phyloP scores from a whole-genome alignment of 805 yeast genomes.

The Candida odintsovae region DNA sequence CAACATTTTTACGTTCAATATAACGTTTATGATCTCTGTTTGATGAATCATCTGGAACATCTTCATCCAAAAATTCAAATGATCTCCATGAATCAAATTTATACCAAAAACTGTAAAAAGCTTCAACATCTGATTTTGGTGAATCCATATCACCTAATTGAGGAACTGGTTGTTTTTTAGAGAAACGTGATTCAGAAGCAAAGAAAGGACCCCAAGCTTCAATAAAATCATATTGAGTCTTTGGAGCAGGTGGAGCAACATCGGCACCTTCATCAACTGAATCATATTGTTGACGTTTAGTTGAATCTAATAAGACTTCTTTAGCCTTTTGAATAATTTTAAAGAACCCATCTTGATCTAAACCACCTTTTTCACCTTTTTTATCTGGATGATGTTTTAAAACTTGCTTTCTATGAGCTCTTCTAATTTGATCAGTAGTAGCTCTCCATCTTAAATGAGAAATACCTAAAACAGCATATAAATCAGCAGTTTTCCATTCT shows the following conservation, averaged over 20 bases:
- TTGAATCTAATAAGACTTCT: constrained; percentile 81
- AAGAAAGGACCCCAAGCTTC: constrained; percentile 93
- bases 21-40: constrained; percentile 99
- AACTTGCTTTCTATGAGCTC: constrained; percentile 96
- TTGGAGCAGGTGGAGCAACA: constrained; percentile 69
- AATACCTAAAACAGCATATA: constrained; percentile 93
- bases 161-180: constrained; percentile 88
- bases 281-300: constrained; percentile 88
- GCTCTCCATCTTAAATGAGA: constrained; percentile 89
- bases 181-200: constrained; percentile 85
- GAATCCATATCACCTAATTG: constrained; percentile 62
- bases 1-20: constrained; percentile 94
- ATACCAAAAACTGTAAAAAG: constrained; percentile 88
- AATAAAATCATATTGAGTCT: constrained; percentile 71
- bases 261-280: constrained; percentile 90
- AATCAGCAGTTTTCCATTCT: constrained; percentile 96
- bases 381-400: constrained; percentile 98
- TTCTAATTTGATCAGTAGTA: constrained; percentile 86
- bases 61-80: constrained; percentile 97
- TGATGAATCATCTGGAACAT: constrained; percentile 97
- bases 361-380: constrained; percentile 80
- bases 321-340: constrained; percentile 96
- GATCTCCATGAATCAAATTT: constrained; percentile 97
- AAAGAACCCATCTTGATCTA: constrained; percentile 94
- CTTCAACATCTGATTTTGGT: constrained; percentile 75